Percentiles rank a stretch among this genome's conserved stretches.
These are phyloP conservation scores for Speleostelium caveatum DNA, from an alignment of 78 protist species.

Conservation along the genomic window DNA sequence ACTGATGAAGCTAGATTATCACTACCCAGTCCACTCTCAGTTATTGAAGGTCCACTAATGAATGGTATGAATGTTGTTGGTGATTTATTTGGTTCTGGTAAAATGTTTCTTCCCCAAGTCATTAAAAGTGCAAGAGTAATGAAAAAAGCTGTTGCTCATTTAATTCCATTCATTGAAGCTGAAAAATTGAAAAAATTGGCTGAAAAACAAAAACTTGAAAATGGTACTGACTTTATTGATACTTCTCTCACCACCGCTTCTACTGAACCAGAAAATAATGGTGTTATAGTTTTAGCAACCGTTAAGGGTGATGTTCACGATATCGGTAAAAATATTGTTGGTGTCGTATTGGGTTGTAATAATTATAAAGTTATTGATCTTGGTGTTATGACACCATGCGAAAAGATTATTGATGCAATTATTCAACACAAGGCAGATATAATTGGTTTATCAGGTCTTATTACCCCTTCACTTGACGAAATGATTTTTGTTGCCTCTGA, in stretches of 20 bases:
- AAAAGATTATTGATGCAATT: conserved; percentile 91
- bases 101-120: conserved; percentile 99
- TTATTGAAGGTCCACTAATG: conserved; percentile 97
- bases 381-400: conserved; percentile 96
- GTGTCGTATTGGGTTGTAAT: conserved; percentile 98
- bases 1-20: conserved; percentile 93
- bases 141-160: conserved; percentile 98
- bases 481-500: conserved; percentile 97
- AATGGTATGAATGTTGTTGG: conserved; percentile 98
- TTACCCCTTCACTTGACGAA: conserved; percentile 99
- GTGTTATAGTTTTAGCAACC: conserved; percentile 95
- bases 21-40: conserved; percentile 32
- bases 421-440: conserved; percentile 90
- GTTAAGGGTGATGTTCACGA: conserved; percentile 99
- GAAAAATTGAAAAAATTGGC: conserved; percentile 87
- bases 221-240: neutral
- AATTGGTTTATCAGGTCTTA: conserved; percentile 98
- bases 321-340: conserved; percentile 99
- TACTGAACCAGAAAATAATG: conserved; percentile 56
- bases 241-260: neutral
- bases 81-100: conserved; percentile 98
- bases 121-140: conserved; percentile 99
- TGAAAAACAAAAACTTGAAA: neutral
- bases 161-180: conserved; percentile 98
- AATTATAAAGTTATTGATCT: conserved; percentile 95